phyloP scores from a whole-genome alignment of 768 basidiomycete species.

The Albatrellus ellisii region DNA sequence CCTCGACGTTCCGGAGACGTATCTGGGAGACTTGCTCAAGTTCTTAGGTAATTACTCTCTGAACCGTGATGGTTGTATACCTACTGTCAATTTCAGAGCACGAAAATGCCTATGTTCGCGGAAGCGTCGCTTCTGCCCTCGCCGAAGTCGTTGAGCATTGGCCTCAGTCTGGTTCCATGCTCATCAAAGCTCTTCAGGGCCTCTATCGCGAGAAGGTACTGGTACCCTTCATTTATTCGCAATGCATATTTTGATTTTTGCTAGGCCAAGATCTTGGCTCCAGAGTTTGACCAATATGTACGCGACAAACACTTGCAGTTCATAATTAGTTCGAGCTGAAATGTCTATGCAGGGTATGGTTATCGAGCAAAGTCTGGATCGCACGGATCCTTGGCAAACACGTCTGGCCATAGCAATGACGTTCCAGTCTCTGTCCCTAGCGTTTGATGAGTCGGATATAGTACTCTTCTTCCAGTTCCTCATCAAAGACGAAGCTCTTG shows the following conservation, averaged over 20 bases:
- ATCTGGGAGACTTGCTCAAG: constrained; percentile 40
- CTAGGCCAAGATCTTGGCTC: constrained; percentile 74
- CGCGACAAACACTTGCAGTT: constrained; percentile 16
- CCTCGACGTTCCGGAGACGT: constrained; percentile 66
- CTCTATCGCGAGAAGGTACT: constrained; percentile 79
- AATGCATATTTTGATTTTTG: neutral
- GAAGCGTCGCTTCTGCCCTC: constrained; percentile 56
- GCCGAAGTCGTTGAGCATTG: constrained; percentile 65
- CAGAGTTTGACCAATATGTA: constrained; percentile 90
- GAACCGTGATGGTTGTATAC: neutral
- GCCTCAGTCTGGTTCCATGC: constrained; percentile 39
- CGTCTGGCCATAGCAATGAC: constrained; percentile 62
- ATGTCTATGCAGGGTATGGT: constrained; percentile 67
- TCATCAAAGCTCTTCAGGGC: constrained; percentile 42
- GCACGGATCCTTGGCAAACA: constrained; percentile 79
- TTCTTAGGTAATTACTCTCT: constrained; percentile 49
- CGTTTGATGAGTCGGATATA: constrained; percentile 49
- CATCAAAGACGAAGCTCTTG: constrained; percentile 75
- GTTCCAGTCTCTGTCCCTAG: constrained; percentile 54
- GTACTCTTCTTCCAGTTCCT: constrained; percentile 73
- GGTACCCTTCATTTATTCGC: too few relatives aligned
- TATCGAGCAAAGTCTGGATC: constrained; percentile 73
- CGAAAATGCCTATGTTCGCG: constrained; percentile 68
- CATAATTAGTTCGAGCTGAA: too few relatives aligned
- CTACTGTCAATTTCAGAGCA: constrained; percentile 39